Percentiles rank a stretch among this genome's conserved stretches.
phyloP scores from a whole-genome alignment of 2,329 filamentous ascomycete species.

The Truncatella angustata region DNA sequence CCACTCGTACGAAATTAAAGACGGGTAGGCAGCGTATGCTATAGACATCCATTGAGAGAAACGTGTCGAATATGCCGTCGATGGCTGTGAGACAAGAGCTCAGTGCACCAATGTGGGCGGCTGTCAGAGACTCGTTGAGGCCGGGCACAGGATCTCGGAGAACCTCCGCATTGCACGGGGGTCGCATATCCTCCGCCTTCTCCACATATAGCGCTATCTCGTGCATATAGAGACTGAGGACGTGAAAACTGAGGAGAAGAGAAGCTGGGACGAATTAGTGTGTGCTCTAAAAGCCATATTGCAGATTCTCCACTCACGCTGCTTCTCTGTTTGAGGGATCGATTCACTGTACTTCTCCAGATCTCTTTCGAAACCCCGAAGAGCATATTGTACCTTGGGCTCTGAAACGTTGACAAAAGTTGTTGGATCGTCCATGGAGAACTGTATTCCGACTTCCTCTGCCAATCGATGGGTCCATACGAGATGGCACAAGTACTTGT shows the following conservation, averaged over 20 bases:
- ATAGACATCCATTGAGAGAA: slow-evolving; percentile 58
- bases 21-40: slow-evolving; percentile 65
- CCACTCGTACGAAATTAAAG: slow-evolving; percentile 68
- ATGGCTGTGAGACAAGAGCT: slow-evolving; percentile 66
- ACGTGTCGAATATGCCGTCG: slow-evolving; percentile 64
- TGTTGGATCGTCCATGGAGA: slow-evolving; percentile 64
- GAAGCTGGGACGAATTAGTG: slow-evolving; percentile 46
- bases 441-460: slow-evolving; percentile 67
- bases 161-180: slow-evolving; percentile 44
- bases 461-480: slow-evolving; percentile 61
- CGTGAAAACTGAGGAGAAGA: slow-evolving; percentile 61
- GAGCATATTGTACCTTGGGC: slow-evolving; percentile 59
- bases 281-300: too few species aligned
- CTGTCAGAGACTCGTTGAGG: slow-evolving; percentile 39
- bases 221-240: slow-evolving; percentile 71
- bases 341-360: slow-evolving; percentile 57
- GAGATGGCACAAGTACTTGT: slow-evolving; percentile 57
- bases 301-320: too few species aligned
- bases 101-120: slow-evolving; percentile 65
- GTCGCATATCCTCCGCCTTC: slow-evolving; percentile 51
- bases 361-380: slow-evolving; percentile 64
- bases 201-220: slow-evolving; percentile 71
- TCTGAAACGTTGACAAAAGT: slow-evolving; percentile 57
- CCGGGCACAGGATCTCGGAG: slow-evolving; percentile 41
- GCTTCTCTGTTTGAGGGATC: slow-evolving; percentile 51